Evolutionary conservation across 352 stramenopile genomes (phyloP).

Genomic region (Globisporangium orthogonon): DNA sequence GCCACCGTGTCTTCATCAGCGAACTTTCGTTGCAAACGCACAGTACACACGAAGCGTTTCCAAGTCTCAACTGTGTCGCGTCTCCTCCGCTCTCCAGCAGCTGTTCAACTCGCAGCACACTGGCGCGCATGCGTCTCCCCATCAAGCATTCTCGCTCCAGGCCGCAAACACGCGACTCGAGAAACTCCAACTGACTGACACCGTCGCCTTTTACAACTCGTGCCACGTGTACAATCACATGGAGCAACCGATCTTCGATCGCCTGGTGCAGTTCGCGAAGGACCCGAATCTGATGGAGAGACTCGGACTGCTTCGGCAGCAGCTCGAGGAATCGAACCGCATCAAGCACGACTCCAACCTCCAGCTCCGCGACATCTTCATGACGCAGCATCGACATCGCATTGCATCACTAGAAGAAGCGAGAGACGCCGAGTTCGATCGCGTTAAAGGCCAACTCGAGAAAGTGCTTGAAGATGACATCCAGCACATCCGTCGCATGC

Average conservation of each 20-base stretch:
- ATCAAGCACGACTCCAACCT: conserved; percentile 41
- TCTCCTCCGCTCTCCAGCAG: conserved; percentile 41
- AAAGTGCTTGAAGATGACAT: conserved; percentile 52
- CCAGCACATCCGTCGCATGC: conserved; percentile 54
- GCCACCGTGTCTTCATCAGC: neutral
- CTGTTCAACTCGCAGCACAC: conserved; percentile 30
- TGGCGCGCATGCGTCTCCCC: conserved; percentile 17
- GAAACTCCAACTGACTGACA: conserved; percentile 56
- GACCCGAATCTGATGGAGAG: conserved; percentile 55
- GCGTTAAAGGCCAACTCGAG: conserved; percentile 41
- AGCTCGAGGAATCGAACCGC: conserved; percentile 37
- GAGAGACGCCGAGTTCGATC: conserved; percentile 28
- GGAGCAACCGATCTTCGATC: conserved; percentile 60
- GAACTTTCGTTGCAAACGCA: neutral
- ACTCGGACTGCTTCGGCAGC: conserved; percentile 36
- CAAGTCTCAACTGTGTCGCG: conserved; percentile 45
- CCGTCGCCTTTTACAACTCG: conserved; percentile 48
- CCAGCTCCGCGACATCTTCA: conserved; percentile 48
- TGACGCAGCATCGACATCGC: conserved; percentile 28
- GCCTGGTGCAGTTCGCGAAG: conserved; percentile 58
- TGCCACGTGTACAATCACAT: conserved; percentile 61
- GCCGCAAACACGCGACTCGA: conserved; percentile 27
- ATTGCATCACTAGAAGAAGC: conserved; percentile 32
- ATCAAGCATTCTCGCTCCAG: conserved; percentile 54
- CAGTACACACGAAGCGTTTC: conserved; percentile 43